These are phyloP conservation scores for Polytrichum commune DNA, from an alignment of 225 moss, liverwort and hornwort genomes.

Conservation along the genomic window DNA sequence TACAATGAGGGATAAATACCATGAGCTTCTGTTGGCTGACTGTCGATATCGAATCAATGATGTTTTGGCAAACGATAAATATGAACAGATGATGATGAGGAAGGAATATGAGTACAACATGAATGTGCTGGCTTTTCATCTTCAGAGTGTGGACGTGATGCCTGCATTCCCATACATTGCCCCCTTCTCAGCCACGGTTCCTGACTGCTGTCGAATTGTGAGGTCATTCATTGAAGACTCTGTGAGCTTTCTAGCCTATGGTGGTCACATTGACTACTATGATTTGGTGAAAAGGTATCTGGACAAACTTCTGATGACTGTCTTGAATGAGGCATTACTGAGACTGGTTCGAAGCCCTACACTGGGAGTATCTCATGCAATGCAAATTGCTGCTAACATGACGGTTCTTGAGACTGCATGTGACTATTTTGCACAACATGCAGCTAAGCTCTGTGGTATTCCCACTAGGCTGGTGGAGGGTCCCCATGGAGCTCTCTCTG, in stretches of 20 bases:
- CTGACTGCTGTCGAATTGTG: slow-evolving; percentile 90
- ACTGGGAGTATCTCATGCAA: slow-evolving; percentile 91
- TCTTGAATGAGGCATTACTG: slow-evolving; percentile 86
- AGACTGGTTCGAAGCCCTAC: slow-evolving; percentile 77
- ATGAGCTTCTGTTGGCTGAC: slow-evolving; percentile 89
- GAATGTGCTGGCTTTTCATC: slow-evolving; percentile 93
- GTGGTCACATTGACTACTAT: slow-evolving; percentile 93
- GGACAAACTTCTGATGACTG: slow-evolving; percentile 79
- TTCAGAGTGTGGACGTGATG: slow-evolving; percentile 89
- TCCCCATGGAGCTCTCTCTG: slow-evolving; percentile 89
- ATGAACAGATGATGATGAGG: slow-evolving; percentile 96
- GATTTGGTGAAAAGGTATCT: slow-evolving; percentile 94
- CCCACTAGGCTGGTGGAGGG: slow-evolving; percentile 93
- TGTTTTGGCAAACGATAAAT: slow-evolving; percentile 94
- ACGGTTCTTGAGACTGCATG: slow-evolving; percentile 95
- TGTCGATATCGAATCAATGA: slow-evolving; percentile 80
- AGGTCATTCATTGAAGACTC: slow-evolving; percentile 84
- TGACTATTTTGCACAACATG: slow-evolving; percentile 85
- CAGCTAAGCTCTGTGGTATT: slow-evolving; percentile 94
- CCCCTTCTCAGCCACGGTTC: slow-evolving; percentile 93
- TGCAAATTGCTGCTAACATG: slow-evolving; percentile 99
- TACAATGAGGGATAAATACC: slow-evolving; percentile 82
- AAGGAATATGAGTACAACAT: slow-evolving; percentile 96
- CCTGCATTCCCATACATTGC: slow-evolving; percentile 98
- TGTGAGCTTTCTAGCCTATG: slow-evolving; percentile 90